phyloP scores from a whole-genome alignment of 768 basidiomycete genomes.

The Clathrus columnatus region DNA sequence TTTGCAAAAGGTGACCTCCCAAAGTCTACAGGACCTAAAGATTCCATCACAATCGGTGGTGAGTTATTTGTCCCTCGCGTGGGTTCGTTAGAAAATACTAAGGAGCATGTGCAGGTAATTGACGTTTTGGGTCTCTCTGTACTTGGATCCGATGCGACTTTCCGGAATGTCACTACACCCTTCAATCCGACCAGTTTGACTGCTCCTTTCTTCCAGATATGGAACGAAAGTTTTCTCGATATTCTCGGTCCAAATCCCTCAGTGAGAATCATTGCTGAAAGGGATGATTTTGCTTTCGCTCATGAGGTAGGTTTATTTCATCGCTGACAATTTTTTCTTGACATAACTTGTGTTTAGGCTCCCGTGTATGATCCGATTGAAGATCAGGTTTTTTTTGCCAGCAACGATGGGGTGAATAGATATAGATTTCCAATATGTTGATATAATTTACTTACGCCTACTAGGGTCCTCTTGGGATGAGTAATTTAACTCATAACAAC shows the following conservation, averaged over 20 bases:
- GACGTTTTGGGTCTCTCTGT: constrained; percentile 46
- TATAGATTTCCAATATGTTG: not conserved
- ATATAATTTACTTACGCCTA: not conserved
- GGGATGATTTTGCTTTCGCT: constrained; percentile 58
- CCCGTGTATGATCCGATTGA: constrained; percentile 58
- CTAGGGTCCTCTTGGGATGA: constrained; percentile 47
- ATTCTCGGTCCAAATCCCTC: constrained; percentile 51
- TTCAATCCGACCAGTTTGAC: constrained; percentile 54
- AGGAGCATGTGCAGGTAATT: constrained; percentile 30
- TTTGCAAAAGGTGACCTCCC: not conserved
- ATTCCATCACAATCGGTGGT: constrained; percentile 14
- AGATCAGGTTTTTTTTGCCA: constrained; percentile 67
- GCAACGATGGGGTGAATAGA: constrained; percentile 42
- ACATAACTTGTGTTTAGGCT: constrained; percentile 25
- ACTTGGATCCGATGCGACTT: constrained; percentile 33
- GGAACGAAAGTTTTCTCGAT: constrained; percentile 44
- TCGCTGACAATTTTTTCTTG: not conserved
- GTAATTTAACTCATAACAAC: constrained; percentile 56
- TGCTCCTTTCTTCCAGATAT: constrained; percentile 54
- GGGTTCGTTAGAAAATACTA: not conserved
- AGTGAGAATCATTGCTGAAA: constrained; percentile 50
- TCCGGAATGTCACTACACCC: constrained; percentile 31
- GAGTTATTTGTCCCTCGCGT: not conserved
- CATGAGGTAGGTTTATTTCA: constrained; percentile 37
- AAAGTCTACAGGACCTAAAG: not conserved